phyloP scores from a whole-genome alignment of 2,329 filamentous ascomycete genomes.

The Diaporthe amygdali region DNA sequence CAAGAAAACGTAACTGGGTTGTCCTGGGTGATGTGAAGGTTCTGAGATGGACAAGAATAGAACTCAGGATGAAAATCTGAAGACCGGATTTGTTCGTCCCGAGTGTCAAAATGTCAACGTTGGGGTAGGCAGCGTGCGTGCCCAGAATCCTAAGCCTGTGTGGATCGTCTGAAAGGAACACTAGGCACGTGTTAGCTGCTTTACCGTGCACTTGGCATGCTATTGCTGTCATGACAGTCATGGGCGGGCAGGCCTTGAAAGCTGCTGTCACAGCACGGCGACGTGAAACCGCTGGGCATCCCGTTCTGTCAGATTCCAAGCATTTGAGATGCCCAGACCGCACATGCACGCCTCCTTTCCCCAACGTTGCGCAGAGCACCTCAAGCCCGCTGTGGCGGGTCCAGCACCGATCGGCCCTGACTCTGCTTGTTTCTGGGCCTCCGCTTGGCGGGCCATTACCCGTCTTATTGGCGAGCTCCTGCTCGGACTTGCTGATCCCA shows the following conservation, averaged over 20 bases:
- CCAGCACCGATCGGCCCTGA: not conserved
- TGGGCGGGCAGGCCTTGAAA: not conserved
- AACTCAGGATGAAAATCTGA: slow-evolving; percentile 11
- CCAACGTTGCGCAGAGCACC: not conserved
- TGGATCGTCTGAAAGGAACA: not conserved
- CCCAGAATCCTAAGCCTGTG: not conserved
- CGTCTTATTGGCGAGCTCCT: not conserved
- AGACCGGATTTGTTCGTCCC: slow-evolving; percentile 8
- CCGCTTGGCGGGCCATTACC: not conserved
- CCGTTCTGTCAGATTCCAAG: slow-evolving; percentile 5
- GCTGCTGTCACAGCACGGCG: slow-evolving; percentile 7
- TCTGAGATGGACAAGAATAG: not conserved
- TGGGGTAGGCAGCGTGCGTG: not conserved
- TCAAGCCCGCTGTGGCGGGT: not conserved
- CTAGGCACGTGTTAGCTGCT: not conserved
- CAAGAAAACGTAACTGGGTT: not conserved
- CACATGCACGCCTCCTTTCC: not conserved
- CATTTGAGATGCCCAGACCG: not conserved
- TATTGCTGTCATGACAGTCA: not conserved
- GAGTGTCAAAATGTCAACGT: slow-evolving; percentile 2
- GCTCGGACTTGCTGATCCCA: slow-evolving; percentile 9
- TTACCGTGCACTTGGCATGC: not conserved
- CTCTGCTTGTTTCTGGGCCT: slow-evolving; percentile 5
- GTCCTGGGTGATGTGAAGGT: not conserved
- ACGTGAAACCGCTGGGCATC: slow-evolving; percentile 13